Evolutionary conservation across 352 stramenopile species (phyloP), one percentile per base, ranked within the genome.

Genomic region (Phytophthora sansomeana): DNA sequence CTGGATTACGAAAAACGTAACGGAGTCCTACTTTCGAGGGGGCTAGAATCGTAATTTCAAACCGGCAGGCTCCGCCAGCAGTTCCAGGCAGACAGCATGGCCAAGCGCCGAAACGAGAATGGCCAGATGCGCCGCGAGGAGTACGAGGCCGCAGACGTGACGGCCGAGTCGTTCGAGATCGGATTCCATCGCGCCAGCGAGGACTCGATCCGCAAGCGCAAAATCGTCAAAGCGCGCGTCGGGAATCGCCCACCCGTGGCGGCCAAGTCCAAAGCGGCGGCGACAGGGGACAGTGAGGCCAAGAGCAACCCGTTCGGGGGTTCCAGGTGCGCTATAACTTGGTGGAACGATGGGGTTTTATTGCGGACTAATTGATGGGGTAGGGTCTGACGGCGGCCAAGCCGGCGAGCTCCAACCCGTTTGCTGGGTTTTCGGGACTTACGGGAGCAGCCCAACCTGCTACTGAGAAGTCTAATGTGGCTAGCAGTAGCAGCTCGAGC

Each of bases 111-210:
- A 29, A 96, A 81, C 64, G 88, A 95, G 68, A 91, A 91, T 61
- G 84, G 81, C 7, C 88, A 96, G 73, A 89, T 94, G 78, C 85
- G 88, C 64, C 86, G 87, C 32, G 88, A 96, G 64, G 86, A 96
- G 35, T 95, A 91, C 74, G 88, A 95, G 51, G 82, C 81, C 8
- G 67, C 68, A 10, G 77, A 89, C n/a, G 63, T 77, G 28, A 61
- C 58, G 36, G 63, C 65, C 36, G 72, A 85, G 54, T 79, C 79
- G 7, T 84, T 78, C 49, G 80, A 86, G 36, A 83, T 75, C 30
- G 83, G 88, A 36, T 93, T 95, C 68, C 64, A 85, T 47, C 83
- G 87, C 35, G 88, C 87, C n/a, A 80, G 78, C 17, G 81, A 95
- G 1, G 77, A 83, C 9, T 72, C 73, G 8, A 90, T 96, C 44